Base-by-base conservation (phyloP, 768 basidiomycete species). In the Russula olivacea region DNA sequence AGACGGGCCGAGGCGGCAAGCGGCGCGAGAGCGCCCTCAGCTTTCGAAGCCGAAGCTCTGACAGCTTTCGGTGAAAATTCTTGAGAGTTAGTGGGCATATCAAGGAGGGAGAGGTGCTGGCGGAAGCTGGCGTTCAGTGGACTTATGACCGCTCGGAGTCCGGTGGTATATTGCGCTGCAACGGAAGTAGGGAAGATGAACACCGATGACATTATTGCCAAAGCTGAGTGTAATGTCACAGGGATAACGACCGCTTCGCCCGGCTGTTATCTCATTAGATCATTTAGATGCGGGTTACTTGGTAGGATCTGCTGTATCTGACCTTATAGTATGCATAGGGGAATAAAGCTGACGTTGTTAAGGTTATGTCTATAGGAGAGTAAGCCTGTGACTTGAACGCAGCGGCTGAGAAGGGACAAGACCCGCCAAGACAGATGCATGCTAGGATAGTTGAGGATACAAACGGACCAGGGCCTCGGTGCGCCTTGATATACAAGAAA, bases 241-340 rank as follows among this genome's bases (percentile, higher is more conserved):
- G 89, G 88, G 7, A 89, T 43, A 11, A 86, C 67, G 50, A 89
- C 78, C 0, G 71, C 47, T 70, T 74, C 66, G 40, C 87, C 87
- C 19, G 83, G 68, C 77, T 83, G 60, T n/a, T 8, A 50, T 21
- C 57, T 70, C 43, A 52, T 63, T n/a, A 58, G n/a, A n/a, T n/a
- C n/a, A n/a, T n/a, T n/a, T n/a, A n/a, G 51, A 66, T 50, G 40
- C 43, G 3, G 15, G 30, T 19, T 45, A 28, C 40, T 30, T 47
- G 4, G 25, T 6, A 40, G 10, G 41, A 7, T 50, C 11, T 58
- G 53, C 10, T 17, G 15, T 28, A 11, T 69, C 78, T 64, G 57
- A 79, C 79, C 59, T 56, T 66, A 71, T 90, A 91, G 69, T 80
- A 81, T 1, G 88, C 83, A 66, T 77, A 89, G 0, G 89, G 89